Evolutionary conservation across 2,329 filamentous ascomycete genomes (phyloP).

Genomic region (Pseudopyricularia cyperi): DNA sequence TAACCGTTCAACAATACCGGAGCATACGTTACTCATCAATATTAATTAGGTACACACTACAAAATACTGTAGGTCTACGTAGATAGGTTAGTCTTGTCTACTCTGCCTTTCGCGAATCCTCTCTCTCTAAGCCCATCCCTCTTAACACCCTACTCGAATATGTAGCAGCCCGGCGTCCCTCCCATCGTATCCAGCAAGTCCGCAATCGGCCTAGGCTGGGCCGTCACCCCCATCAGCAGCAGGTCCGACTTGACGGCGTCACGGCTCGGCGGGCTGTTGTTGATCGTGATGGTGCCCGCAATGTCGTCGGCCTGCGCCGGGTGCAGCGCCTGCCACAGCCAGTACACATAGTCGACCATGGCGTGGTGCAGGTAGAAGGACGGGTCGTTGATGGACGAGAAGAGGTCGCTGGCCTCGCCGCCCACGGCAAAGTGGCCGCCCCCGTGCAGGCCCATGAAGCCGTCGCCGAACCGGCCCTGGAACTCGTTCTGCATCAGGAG

Average conservation of each 20-base stretch:
- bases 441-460: constrained; percentile 14
- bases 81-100: no score
- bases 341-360: constrained; percentile 18
- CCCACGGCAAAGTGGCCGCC: constrained; percentile 20
- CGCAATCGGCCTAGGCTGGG: neutral
- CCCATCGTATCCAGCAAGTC: neutral
- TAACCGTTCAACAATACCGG: no score
- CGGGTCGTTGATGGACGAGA: constrained; percentile 18
- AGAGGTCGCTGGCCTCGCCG: constrained; percentile 21
- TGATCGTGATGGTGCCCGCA: neutral
- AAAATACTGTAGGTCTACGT: no score
- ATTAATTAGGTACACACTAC: no score
- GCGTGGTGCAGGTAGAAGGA: constrained; percentile 21
- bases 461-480: constrained; percentile 10
- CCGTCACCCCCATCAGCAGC: constrained; percentile 10
- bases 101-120: neutral
- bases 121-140: neutral
- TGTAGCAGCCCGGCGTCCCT: neutral
- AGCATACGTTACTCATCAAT: no score
- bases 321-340: constrained; percentile 22
- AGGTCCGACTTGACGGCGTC: constrained; percentile 12
- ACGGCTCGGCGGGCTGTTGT: constrained; percentile 6
- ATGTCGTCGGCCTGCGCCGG: constrained; percentile 4
- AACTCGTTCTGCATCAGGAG: constrained; percentile 13
- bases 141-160: neutral